Percentiles rank a stretch among this genome's conserved stretches.
Conservation (phyloP, 495 filamentous ascomycete species). For the Cudoniella acicularis region DNA sequence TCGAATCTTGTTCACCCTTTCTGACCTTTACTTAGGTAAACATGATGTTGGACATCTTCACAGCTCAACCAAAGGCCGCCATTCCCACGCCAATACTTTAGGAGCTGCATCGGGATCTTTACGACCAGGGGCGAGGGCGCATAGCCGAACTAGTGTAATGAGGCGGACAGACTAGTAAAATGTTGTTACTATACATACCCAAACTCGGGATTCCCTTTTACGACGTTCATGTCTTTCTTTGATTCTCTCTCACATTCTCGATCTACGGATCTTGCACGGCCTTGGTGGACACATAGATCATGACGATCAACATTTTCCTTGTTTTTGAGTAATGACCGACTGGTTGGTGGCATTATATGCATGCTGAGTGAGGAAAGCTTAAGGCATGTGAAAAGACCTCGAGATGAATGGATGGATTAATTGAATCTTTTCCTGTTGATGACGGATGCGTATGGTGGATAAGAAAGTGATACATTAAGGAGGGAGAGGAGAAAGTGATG, state of each 20-base stretch:
- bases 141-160: not conserved
- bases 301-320: not conserved
- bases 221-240: constrained; percentile 1
- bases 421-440: not conserved
- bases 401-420: not conserved
- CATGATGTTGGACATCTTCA: constrained; percentile 60
- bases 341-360: not conserved
- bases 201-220: not conserved
- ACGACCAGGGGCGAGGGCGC: not conserved
- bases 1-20: constrained; percentile 25
- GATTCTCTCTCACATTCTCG: not conserved
- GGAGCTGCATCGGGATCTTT: not conserved
- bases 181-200: not conserved
- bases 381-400: not conserved
- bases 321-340: not conserved
- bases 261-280: not conserved
- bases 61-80: constrained; percentile 34
- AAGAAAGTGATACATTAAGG: not conserved
- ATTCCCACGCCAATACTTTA: not conserved
- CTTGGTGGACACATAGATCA: not conserved
- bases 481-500: not conserved
- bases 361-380: not conserved
- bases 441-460: no score
- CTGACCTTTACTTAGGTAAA: constrained; percentile 53
- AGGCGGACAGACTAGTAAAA: not conserved